Conservation (phyloP, 345 rosid species). For the Capsella bursapastoris region DNA sequence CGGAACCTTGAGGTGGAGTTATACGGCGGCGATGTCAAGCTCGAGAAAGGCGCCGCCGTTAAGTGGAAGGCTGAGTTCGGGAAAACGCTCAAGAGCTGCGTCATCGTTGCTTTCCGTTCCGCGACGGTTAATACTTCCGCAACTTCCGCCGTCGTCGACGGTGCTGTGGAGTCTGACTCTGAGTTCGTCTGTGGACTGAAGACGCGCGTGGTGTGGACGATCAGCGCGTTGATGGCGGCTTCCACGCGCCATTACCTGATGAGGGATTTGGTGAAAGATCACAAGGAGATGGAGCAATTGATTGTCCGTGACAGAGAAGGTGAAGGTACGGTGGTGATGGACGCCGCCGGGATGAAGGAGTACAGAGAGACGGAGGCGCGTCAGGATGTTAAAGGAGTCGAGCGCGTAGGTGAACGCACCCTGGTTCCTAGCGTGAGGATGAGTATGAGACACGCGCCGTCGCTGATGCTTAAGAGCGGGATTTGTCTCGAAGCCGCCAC, state of each 20-base stretch:
- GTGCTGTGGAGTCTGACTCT: constrained; percentile 33
- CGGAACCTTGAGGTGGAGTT: constrained; percentile 43
- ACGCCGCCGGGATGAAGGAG: constrained; percentile 41
- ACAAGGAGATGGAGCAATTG: constrained; percentile 39
- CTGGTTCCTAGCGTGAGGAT: constrained; percentile 45
- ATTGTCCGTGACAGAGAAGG: constrained; percentile 38
- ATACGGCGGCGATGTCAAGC: constrained; percentile 40
- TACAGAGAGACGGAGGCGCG: constrained; percentile 42
- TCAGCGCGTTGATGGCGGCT: constrained; percentile 48
- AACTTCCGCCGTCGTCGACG: constrained; percentile 13
- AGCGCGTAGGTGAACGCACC: constrained; percentile 44
- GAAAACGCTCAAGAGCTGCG: constrained; percentile 39
- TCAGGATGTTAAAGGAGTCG: constrained; percentile 21
- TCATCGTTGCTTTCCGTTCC: constrained; percentile 45
- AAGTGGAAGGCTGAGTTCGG: constrained; percentile 49
- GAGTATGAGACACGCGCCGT: constrained; percentile 52
- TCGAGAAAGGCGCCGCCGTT: constrained; percentile 47
- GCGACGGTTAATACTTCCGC: constrained; percentile 37
- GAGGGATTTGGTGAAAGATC: constrained; percentile 45
- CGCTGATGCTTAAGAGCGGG: constrained; percentile 39
- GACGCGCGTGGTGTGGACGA: constrained; percentile 50
- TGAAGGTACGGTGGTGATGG: constrained; percentile 46
- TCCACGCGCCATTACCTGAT: constrained; percentile 43
- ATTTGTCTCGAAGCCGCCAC: constrained; percentile 48
- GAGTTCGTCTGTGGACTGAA: constrained; percentile 46